Evolutionary conservation across 2,329 filamentous ascomycete species (phyloP).

Genomic region (Talaromyces rugulosus): DNA sequence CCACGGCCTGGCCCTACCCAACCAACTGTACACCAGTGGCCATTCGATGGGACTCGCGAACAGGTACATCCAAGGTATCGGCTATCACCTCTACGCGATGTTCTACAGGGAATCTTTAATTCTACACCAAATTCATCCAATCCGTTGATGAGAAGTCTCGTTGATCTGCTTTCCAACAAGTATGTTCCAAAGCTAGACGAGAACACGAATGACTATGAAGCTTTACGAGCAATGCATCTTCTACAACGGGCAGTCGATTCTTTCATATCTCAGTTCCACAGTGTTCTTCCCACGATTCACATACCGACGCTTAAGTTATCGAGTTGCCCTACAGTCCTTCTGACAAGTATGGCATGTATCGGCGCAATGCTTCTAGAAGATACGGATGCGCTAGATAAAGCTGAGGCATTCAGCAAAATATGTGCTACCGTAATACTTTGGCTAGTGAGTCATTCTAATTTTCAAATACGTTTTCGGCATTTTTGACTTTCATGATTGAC

Average conservation of each 20-base stretch:
- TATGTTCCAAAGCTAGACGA: slow-evolving; percentile 7
- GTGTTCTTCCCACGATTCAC: slow-evolving; percentile 1
- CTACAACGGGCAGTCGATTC: background rate
- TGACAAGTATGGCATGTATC: slow-evolving; percentile 8
- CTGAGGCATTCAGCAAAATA: slow-evolving; percentile 5
- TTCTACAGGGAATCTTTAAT: slow-evolving; percentile 1
- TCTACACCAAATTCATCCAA: background rate
- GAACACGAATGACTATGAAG: background rate
- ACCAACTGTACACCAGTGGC: slow-evolving; percentile 1
- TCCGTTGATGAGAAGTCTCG: background rate
- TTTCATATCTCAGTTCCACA: slow-evolving; percentile 2
- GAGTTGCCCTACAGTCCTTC: slow-evolving; percentile 2
- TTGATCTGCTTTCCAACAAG: background rate
- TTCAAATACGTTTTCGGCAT: background rate
- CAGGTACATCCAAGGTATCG: background rate
- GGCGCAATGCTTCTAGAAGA: slow-evolving; percentile 7
- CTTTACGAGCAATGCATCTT: background rate
- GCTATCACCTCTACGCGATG: slow-evolving; percentile 1
- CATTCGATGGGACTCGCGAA: slow-evolving; percentile 6
- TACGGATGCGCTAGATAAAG: background rate
- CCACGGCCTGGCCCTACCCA: background rate
- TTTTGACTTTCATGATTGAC: background rate
- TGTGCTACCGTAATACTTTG: slow-evolving; percentile 4
- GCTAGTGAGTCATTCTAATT: background rate
- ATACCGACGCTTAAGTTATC: slow-evolving; percentile 1